Conservation (phyloP, 1,139 yeast genomes). For the Sugiyamaella grinbergsii region DNA sequence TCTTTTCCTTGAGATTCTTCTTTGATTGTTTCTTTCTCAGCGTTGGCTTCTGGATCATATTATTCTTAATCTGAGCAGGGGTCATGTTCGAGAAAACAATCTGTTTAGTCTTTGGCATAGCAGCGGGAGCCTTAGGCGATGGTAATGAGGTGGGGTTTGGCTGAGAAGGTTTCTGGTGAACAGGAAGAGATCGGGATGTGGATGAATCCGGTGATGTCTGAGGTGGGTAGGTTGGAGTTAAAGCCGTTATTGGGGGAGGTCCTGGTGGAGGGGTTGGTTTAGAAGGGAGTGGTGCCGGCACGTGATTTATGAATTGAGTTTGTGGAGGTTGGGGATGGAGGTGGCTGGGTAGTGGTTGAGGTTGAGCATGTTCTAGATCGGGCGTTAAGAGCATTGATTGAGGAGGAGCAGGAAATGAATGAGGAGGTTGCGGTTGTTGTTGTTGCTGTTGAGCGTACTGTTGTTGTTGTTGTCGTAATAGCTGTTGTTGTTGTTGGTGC, state of each 20-base stretch:
- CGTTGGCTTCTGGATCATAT: constrained; percentile 22
- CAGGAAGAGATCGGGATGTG: background rate
- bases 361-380: constrained; percentile 19
- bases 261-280: constrained; percentile 16
- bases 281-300: background rate
- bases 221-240: constrained; percentile 9
- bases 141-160: constrained; percentile 14
- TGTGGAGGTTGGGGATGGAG: constrained; percentile 17
- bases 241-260: constrained; percentile 12
- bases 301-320: background rate
- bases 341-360: constrained; percentile 10
- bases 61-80: constrained; percentile 22
- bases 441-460: background rate
- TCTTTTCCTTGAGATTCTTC: constrained; percentile 22
- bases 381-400: constrained; percentile 20
- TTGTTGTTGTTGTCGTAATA: constrained; percentile 2
- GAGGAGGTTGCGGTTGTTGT: constrained; percentile 2
- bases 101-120: constrained; percentile 21
- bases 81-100: constrained; percentile 24
- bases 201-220: constrained; percentile 8
- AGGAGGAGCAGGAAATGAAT: constrained; percentile 8
- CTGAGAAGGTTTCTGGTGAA: constrained; percentile 12
- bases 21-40: constrained; percentile 19
- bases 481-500: constrained; percentile 12
- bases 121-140: constrained; percentile 17